Percentiles rank a stretch among this genome's conserved stretches.
Conservation (phyloP, 352 stramenopile genomes). For the Phytophthora hibernalis region DNA sequence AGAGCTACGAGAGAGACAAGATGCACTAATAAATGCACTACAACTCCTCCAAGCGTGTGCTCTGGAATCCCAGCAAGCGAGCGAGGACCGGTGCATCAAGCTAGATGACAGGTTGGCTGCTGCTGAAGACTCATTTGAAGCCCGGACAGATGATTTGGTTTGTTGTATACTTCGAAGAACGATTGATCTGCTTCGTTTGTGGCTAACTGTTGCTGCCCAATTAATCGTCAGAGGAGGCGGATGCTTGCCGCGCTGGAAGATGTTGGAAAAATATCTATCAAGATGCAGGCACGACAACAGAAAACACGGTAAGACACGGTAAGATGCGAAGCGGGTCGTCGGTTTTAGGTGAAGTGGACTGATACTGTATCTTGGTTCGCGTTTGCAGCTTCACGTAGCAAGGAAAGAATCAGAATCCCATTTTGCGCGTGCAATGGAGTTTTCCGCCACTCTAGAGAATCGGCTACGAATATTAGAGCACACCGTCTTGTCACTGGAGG, state of each 20-base stretch:
- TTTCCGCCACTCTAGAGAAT: slow-evolving; percentile 33
- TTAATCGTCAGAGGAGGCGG: slow-evolving; percentile 22
- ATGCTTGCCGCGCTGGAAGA: slow-evolving; percentile 36
- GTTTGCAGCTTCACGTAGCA: slow-evolving; percentile 25
- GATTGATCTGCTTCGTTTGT: not conserved
- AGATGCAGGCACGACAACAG: slow-evolving; percentile 20
- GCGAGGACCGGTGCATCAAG: slow-evolving; percentile 35
- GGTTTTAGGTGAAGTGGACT: not conserved
- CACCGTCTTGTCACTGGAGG: slow-evolving; percentile 33
- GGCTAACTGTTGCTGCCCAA: not conserved
- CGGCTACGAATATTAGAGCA: slow-evolving; percentile 37
- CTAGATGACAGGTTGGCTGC: slow-evolving; percentile 46
- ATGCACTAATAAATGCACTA: slow-evolving; percentile 53
- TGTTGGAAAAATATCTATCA: slow-evolving; percentile 28
- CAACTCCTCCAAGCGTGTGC: slow-evolving; percentile 53
- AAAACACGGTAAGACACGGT: slow-evolving; percentile 22
- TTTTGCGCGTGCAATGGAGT: slow-evolving; percentile 25
- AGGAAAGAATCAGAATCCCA: slow-evolving; percentile 25
- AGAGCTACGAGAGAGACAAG: slow-evolving; percentile 59
- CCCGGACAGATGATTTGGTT: slow-evolving; percentile 64
- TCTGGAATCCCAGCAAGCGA: slow-evolving; percentile 47
- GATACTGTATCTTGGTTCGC: not conserved
- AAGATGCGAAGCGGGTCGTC: not conserved
- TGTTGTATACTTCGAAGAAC: not conserved
- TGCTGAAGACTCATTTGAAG: slow-evolving; percentile 54